Conservation (phyloP, 1,284 basidiomycete genomes). For the Rhodotorula sp. region DNA sequence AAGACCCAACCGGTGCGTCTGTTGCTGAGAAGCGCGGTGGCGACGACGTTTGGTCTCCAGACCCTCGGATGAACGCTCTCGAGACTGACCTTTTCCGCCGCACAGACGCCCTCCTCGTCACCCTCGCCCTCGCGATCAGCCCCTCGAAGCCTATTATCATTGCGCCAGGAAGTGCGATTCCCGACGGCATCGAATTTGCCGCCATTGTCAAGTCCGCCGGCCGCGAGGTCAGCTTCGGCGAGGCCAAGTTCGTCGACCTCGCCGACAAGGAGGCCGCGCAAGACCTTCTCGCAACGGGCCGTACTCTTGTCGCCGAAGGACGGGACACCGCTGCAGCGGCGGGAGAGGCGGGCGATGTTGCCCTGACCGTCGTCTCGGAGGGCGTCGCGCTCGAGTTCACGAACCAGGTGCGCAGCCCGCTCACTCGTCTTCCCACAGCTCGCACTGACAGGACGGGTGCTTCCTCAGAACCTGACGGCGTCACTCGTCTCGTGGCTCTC, state of each 20-base stretch:
- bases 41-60: no score
- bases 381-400: constrained; percentile 27
- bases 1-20: constrained; percentile 33
- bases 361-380: constrained; percentile 30
- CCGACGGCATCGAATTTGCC: constrained; percentile 8
- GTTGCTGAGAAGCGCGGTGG: no score
- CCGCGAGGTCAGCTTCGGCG: background rate
- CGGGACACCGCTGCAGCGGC: background rate
- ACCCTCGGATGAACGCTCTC: no score
- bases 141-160: constrained; percentile 23
- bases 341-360: constrained; percentile 22
- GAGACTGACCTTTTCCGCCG: background rate
- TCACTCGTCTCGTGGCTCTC: constrained; percentile 37
- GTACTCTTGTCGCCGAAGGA: background rate
- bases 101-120: constrained; percentile 39
- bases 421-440: no score
- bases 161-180: constrained; percentile 22
- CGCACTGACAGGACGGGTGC: background rate
- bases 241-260: constrained; percentile 13
- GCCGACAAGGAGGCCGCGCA: constrained; percentile 12
- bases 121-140: constrained; percentile 33
- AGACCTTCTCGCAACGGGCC: constrained; percentile 31
- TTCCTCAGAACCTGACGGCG: constrained; percentile 33
- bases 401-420: constrained; percentile 20
- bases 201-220: constrained; percentile 11